Conservation (phyloP, 108 stramenopile species). For the Fragilaria radians region DNA sequence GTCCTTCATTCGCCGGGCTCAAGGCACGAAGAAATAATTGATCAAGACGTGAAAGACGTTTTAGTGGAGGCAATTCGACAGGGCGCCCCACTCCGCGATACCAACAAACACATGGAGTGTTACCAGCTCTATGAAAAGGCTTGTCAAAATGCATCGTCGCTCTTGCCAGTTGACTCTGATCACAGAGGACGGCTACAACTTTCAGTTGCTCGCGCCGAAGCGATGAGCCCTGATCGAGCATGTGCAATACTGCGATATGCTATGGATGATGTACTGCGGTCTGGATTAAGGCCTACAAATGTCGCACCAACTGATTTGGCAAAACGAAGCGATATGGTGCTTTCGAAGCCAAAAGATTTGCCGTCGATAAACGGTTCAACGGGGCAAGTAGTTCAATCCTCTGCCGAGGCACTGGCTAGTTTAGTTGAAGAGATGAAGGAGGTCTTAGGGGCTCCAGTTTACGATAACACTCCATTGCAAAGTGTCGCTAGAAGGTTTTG, state of each 20-base stretch:
- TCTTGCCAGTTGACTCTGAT: constrained; percentile 86
- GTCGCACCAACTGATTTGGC: constrained; percentile 32
- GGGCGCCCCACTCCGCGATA: constrained; percentile 35
- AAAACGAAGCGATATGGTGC: constrained; percentile 71
- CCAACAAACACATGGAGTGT: constrained; percentile 44
- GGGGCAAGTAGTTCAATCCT: constrained; percentile 45
- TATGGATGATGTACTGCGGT: constrained; percentile 83
- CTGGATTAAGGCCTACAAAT: constrained; percentile 44
- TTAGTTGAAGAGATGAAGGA: constrained; percentile 87
- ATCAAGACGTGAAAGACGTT: constrained; percentile 82
- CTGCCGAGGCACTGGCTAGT: constrained; percentile 62
- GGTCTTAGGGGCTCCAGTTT: constrained; percentile 70
- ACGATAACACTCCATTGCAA: constrained; percentile 69
- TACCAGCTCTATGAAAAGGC: constrained; percentile 60
- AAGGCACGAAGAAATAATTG: constrained; percentile 75
- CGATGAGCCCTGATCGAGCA: constrained; percentile 66
- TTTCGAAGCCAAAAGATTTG: constrained; percentile 37
- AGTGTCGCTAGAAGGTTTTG: constrained; percentile 64
- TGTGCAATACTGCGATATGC: constrained; percentile 81
- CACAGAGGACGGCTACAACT: constrained; percentile 80
- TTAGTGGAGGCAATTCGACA: constrained; percentile 60
- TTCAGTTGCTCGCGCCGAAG: constrained; percentile 59
- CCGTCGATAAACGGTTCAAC: constrained; percentile 14
- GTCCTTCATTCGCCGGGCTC: constrained; percentile 4
- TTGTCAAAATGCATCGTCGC: constrained; percentile 59